Percentiles rank a stretch among this genome's conserved stretches.
These are phyloP conservation scores for Oenanthe javanica DNA, from an alignment of 140 eudicot species.

Conservation along the genomic window DNA sequence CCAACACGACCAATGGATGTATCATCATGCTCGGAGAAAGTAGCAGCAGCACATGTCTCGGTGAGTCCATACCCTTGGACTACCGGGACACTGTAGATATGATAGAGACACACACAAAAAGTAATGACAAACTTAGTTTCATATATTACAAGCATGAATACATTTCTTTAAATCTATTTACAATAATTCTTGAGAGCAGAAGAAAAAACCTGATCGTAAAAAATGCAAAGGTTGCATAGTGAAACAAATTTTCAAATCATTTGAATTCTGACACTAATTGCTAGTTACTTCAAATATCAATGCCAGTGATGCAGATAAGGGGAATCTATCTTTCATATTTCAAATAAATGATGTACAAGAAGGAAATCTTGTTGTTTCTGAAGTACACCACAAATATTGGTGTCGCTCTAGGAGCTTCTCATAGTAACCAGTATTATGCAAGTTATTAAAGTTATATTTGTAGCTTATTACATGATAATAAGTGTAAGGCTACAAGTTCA, in stretches of 20 bases:
- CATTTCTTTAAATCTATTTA: background rate
- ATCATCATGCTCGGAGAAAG: constrained; percentile 88
- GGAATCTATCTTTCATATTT: too few relatives aligned
- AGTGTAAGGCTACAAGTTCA: background rate
- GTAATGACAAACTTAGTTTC: background rate
- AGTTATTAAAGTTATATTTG: background rate
- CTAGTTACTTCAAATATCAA: too few relatives aligned
- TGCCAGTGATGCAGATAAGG: too few relatives aligned
- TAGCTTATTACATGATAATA: background rate
- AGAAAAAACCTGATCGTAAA: background rate
- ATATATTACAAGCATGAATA: background rate
- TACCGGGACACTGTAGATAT: constrained; percentile 67
- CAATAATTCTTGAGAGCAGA: background rate
- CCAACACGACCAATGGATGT: constrained; percentile 97
- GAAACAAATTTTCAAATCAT: background rate
- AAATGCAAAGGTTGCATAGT: background rate
- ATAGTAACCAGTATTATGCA: background rate
- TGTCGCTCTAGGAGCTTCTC: too few relatives aligned
- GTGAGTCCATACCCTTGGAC: constrained; percentile 99
- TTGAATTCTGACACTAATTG: too few relatives aligned
- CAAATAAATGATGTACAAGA: too few relatives aligned
- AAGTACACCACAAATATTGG: too few relatives aligned
- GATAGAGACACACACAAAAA: background rate
- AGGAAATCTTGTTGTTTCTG: too few relatives aligned
- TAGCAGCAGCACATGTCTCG: constrained; percentile 98